phyloP scores from a whole-genome alignment of 257 asterid species.

The Eucommia ulmoides region DNA sequence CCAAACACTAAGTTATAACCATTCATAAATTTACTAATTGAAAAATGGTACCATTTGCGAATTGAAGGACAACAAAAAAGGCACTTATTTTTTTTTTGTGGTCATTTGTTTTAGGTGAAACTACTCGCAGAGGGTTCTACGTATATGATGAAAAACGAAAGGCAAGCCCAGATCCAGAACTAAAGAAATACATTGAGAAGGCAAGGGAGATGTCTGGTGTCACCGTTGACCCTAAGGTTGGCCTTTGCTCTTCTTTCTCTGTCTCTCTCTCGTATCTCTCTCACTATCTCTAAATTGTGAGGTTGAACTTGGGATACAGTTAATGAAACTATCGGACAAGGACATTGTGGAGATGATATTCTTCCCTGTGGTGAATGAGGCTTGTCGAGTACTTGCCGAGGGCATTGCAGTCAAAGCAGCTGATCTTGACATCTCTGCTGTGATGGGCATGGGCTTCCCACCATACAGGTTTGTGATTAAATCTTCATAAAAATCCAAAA shows the following conservation, averaged over 20 bases:
- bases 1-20: no score
- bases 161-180: conserved; percentile 89
- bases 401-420: conserved; percentile 87
- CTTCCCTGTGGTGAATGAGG: conserved; percentile 95
- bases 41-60: no score
- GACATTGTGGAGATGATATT: conserved; percentile 90
- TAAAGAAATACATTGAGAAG: conserved; percentile 65
- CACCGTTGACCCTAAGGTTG: conserved; percentile 72
- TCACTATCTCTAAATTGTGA: not conserved
- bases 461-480: conserved; percentile 59
- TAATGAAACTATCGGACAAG: conserved; percentile 54
- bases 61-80: no score
- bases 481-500: not conserved
- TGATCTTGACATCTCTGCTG: conserved; percentile 84
- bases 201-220: conserved; percentile 74
- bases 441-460: conserved; percentile 98
- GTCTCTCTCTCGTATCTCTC: not conserved
- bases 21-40: no score
- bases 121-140: conserved; percentile 69
- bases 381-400: conserved; percentile 83
- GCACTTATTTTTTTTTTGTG: conserved; percentile 2
- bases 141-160: conserved; percentile 61
- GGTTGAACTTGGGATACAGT: conserved; percentile 21
- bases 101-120: conserved; percentile 48
- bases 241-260: not conserved